A percentile compares a stretch with the other conserved stretches of the same genome.
phyloP scores from a whole-genome alignment of 176 grass and related monocot genomes.

The Eremochloa ophiuroides region DNA sequence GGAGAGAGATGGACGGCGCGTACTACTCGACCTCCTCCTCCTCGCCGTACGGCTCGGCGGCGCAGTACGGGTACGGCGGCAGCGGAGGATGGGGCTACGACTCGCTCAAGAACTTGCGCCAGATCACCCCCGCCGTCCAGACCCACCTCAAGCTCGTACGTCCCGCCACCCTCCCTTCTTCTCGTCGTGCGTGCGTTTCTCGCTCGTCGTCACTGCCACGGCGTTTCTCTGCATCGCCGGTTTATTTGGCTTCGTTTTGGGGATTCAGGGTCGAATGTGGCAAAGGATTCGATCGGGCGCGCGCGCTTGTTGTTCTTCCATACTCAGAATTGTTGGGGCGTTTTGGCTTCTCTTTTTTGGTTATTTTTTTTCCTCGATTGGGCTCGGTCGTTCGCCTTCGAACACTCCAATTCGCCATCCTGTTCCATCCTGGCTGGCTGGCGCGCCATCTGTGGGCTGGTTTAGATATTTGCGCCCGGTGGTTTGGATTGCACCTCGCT shows the following conservation, averaged over 20 bases:
- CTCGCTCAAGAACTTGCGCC: conserved; percentile 69
- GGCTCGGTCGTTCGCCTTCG: neutral
- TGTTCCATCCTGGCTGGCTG: neutral
- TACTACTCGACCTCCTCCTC: conserved; percentile 34
- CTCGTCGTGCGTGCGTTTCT: too few relatives aligned
- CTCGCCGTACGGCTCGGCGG: conserved; percentile 7
- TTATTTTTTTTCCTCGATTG: neutral
- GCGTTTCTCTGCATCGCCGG: too few relatives aligned
- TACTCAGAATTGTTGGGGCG: too few relatives aligned
- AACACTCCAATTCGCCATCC: neutral
- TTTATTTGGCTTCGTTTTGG: too few relatives aligned
- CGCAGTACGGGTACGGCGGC: neutral
- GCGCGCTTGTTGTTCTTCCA: neutral
- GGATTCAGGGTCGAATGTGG: neutral
- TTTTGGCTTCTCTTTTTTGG: too few relatives aligned
- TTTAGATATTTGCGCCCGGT: neutral
- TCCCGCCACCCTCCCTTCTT: neutral
- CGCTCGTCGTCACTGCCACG: too few relatives aligned
- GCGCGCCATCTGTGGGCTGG: neutral
- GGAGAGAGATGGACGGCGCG: conserved; percentile 37
- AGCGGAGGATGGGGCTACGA: conserved; percentile 35
- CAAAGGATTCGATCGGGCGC: neutral
- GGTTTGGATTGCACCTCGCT: neutral
- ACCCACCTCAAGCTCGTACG: conserved; percentile 84
- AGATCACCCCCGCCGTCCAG: conserved; percentile 73